A percentile compares a stretch with the other conserved stretches of the same genome.
Conservation (phyloP, 75 land plant species). For the Azolla pinnata region DNA sequence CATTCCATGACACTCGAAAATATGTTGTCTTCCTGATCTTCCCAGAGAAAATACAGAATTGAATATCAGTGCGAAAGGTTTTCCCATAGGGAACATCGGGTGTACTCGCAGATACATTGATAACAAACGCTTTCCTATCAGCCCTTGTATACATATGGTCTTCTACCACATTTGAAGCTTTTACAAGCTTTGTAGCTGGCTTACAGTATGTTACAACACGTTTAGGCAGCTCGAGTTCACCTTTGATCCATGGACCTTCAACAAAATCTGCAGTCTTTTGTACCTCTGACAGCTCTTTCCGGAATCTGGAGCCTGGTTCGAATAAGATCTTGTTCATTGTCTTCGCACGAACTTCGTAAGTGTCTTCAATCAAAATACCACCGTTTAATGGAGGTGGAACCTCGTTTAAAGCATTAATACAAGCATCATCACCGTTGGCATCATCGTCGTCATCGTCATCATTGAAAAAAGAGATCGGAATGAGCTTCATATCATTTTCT, state of each 20-base stretch:
- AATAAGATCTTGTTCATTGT: slow-evolving; percentile 48
- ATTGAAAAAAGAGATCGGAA: slow-evolving; percentile 19
- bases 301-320: slow-evolving; percentile 38
- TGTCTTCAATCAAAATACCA: slow-evolving; percentile 51
- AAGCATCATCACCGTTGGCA: no score
- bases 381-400: slow-evolving; percentile 53
- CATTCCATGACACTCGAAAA: slow-evolving; percentile 59
- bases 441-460: slow-evolving; percentile 20
- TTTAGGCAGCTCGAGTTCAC: slow-evolving; percentile 21
- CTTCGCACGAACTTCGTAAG: slow-evolving; percentile 30
- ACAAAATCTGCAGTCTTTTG: slow-evolving; percentile 48
- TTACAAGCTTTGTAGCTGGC: slow-evolving; percentile 61
- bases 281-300: slow-evolving; percentile 26
- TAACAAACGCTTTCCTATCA: slow-evolving; percentile 49
- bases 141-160: slow-evolving; percentile 66
- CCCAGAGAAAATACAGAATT: slow-evolving; percentile 51
- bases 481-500: slow-evolving; percentile 16
- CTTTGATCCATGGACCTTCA: slow-evolving; percentile 49
- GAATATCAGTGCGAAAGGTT: slow-evolving; percentile 45
- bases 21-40: slow-evolving; percentile 40
- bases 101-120: slow-evolving; percentile 37
- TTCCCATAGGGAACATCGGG: slow-evolving; percentile 86
- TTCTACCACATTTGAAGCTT: slow-evolving; percentile 62
- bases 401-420: slow-evolving; percentile 25
- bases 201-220: slow-evolving; percentile 51